Conservation (phyloP, 108 stramenopile genomes). For the Cylindrotheca fusiformis region DNA sequence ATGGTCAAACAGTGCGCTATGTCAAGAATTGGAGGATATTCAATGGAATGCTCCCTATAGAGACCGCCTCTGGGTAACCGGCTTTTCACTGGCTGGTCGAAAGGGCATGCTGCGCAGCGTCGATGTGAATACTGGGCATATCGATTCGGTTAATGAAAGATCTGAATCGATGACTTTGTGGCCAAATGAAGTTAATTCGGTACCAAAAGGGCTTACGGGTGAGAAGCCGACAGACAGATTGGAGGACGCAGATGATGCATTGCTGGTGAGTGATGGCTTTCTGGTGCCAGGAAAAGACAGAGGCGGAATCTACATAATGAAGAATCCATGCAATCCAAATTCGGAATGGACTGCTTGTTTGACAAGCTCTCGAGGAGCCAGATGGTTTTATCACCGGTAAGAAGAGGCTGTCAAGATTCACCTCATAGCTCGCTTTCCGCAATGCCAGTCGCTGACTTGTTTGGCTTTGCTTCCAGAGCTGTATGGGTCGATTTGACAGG, state of each 20-base stretch:
- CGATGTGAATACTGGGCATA: constrained; percentile 56
- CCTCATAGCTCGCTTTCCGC: no score
- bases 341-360: constrained; percentile 67
- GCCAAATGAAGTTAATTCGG: constrained; percentile 88
- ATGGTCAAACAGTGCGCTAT: constrained; percentile 23
- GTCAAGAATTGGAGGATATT: constrained; percentile 6
- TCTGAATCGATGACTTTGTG: constrained; percentile 68
- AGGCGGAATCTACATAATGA: constrained; percentile 89
- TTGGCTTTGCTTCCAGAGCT: constrained; percentile 43
- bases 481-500: constrained; percentile 90
- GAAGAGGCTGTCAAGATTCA: no score
- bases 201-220: constrained; percentile 40
- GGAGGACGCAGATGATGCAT: constrained; percentile 51
- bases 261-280: constrained; percentile 92
- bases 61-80: constrained; percentile 81
- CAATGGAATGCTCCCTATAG: constrained; percentile 2
- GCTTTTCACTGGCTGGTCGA: constrained; percentile 74
- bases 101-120: constrained; percentile 60
- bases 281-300: constrained; percentile 92
- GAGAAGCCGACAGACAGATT: not conserved
- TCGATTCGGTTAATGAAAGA: constrained; percentile 50
- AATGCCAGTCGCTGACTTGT: no score
- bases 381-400: constrained; percentile 91
- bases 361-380: constrained; percentile 40
- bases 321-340: constrained; percentile 54